A percentile compares a stretch with the other conserved stretches of the same genome.
phyloP scores from a whole-genome alignment of 202 grass and related monocot species.

The Cymbopogon flexuosus region DNA sequence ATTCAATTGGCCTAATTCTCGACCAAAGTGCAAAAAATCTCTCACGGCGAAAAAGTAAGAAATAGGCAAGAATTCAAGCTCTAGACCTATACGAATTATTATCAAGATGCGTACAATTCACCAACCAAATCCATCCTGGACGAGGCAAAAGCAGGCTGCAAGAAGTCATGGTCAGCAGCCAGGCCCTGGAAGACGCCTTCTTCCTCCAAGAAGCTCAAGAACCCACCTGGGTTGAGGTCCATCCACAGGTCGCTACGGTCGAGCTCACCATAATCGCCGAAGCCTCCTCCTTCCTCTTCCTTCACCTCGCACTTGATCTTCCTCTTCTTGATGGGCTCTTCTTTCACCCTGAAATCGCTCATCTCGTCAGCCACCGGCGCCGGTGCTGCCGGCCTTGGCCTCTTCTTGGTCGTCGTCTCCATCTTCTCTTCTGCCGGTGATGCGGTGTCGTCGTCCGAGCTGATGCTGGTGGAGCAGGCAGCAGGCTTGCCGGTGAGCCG shows the following conservation, averaged over 20 bases:
- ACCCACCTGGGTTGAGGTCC: slow-evolving; percentile 47
- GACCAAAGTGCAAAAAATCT: slow-evolving; percentile 22
- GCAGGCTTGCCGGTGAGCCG: slow-evolving; percentile 62
- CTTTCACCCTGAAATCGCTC: background rate
- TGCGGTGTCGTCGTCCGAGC: background rate
- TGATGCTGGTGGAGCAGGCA: background rate
- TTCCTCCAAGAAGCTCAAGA: slow-evolving; percentile 70
- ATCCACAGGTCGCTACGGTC: slow-evolving; percentile 34
- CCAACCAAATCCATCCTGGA: slow-evolving; percentile 45
- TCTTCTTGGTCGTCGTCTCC: slow-evolving; percentile 16
- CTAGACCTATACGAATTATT: background rate
- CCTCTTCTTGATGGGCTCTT: slow-evolving; percentile 7
- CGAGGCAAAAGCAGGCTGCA: slow-evolving; percentile 18
- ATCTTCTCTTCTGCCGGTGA: background rate
- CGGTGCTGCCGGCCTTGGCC: background rate
- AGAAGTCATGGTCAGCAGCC: slow-evolving; percentile 13
- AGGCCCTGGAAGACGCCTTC: slow-evolving; percentile 56
- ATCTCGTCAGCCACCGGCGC: background rate
- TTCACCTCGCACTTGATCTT: slow-evolving; percentile 56
- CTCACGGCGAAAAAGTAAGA: background rate
- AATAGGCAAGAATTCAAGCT: background rate
- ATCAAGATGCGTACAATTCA: slow-evolving; percentile 44
- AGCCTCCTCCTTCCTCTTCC: slow-evolving; percentile 31
- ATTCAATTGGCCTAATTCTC: background rate
- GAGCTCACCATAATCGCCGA: background rate